Conservation (phyloP, 2,329 filamentous ascomycete genomes). For the Xylaria sp. region DNA sequence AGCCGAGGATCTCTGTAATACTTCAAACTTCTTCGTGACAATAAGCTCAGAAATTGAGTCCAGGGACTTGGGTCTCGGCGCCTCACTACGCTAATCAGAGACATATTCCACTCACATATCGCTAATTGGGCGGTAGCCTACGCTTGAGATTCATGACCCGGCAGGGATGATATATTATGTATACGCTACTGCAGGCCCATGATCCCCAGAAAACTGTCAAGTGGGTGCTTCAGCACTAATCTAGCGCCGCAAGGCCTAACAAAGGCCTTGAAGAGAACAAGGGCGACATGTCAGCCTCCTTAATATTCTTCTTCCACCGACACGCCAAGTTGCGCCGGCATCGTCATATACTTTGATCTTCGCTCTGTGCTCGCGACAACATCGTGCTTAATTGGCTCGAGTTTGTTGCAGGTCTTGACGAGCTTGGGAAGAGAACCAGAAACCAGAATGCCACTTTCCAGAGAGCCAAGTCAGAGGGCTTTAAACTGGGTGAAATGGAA, state of each 20-base stretch:
- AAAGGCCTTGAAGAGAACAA: slow-evolving; percentile 18
- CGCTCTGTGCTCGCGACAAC: not conserved
- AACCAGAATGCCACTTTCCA: slow-evolving; percentile 36
- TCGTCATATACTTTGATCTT: not conserved
- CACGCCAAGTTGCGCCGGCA: slow-evolving; percentile 2
- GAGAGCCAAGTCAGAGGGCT: slow-evolving; percentile 42
- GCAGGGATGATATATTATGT: slow-evolving; percentile 12
- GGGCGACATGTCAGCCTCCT: slow-evolving; percentile 32
- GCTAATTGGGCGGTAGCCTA: slow-evolving; percentile 22
- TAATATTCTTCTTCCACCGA: slow-evolving; percentile 18
- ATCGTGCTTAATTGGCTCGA: not conserved
- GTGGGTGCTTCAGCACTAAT: slow-evolving; percentile 14
- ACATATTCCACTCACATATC: slow-evolving; percentile 19
- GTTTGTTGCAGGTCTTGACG: not conserved
- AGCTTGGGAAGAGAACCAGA: not conserved
- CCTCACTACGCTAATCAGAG: slow-evolving; percentile 9
- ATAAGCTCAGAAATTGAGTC: slow-evolving; percentile 3
- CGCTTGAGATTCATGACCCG: slow-evolving; percentile 26
- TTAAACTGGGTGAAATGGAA: slow-evolving; percentile 42
- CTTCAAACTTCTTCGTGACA: not conserved
- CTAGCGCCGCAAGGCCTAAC: slow-evolving; percentile 5
- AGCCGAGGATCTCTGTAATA: not conserved
- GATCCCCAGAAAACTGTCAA: slow-evolving; percentile 24
- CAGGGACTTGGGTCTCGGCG: slow-evolving; percentile 11
- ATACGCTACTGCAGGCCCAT: slow-evolving; percentile 9